Conservation (phyloP, 257 asterid genomes). For the Linaria vulgaris region DNA sequence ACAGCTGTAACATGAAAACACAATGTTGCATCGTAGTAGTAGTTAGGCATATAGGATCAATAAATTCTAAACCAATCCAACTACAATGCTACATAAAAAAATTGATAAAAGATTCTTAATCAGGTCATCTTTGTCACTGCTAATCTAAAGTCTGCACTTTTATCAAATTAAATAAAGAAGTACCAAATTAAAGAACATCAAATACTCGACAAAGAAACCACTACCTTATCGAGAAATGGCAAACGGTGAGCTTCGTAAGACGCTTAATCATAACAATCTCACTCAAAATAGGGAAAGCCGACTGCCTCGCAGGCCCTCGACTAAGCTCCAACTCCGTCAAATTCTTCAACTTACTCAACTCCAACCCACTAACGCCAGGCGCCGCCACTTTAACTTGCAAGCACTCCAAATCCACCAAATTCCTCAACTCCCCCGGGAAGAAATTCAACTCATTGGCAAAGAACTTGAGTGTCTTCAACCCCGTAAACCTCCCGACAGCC, state of each 20-base stretch:
- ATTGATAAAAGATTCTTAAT: too few relatives aligned
- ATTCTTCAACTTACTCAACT: constrained; percentile 58
- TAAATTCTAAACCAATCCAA: neutral
- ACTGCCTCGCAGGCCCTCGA: constrained; percentile 70
- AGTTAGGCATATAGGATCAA: too few relatives aligned
- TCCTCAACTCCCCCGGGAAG: constrained; percentile 64
- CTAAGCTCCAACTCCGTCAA: constrained; percentile 89
- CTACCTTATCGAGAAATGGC: constrained; percentile 92
- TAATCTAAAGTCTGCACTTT: neutral
- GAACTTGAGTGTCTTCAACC: constrained; percentile 70
- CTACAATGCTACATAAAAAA: neutral
- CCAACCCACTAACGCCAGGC: constrained; percentile 72
- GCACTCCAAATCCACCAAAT: constrained; percentile 63
- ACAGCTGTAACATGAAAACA: too few relatives aligned
- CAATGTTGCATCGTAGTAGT: too few relatives aligned
- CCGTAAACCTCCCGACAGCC: constrained; percentile 54
- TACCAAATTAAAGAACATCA: neutral
- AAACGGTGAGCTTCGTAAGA: constrained; percentile 79
- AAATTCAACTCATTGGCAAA: constrained; percentile 80
- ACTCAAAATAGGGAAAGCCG: constrained; percentile 62
- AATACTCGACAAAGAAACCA: neutral
- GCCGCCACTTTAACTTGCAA: constrained; percentile 73
- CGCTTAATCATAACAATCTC: constrained; percentile 68
- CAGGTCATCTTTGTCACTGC: neutral
- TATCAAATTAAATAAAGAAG: neutral